phyloP scores from a whole-genome alignment of 257 asterid genomes.

The Solanum phureja region DNA sequence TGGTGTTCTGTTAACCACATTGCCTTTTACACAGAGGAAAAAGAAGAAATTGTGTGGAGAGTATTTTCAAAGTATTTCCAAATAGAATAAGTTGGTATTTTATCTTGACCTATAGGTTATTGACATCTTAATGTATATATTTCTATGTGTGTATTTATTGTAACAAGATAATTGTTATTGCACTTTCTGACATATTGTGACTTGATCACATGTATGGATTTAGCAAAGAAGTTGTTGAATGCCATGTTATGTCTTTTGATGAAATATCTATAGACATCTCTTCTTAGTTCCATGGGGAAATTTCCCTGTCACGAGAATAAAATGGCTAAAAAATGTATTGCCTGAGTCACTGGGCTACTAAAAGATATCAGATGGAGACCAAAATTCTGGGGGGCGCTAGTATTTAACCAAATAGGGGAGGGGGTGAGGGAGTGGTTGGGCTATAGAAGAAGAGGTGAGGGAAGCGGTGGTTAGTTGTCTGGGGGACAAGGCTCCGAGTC shows the following conservation, averaged over 20 bases:
- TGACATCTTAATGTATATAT: neutral
- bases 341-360: too few relatives aligned
- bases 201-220: constrained; percentile 71
- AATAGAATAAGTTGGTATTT: neutral
- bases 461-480: too few relatives aligned
- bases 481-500: too few relatives aligned
- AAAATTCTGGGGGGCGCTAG: too few relatives aligned
- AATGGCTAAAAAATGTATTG: too few relatives aligned
- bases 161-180: neutral
- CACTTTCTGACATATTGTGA: neutral
- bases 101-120: neutral
- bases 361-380: too few relatives aligned
- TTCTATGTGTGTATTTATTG: neutral
- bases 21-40: neutral
- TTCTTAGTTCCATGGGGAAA: neutral
- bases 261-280: neutral
- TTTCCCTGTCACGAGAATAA: neutral
- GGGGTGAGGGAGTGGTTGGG: too few relatives aligned
- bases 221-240: constrained; percentile 77
- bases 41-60: neutral
- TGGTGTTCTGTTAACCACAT: neutral
- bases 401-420: too few relatives aligned
- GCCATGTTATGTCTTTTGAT: constrained; percentile 50
- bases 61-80: neutral
- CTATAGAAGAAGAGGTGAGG: too few relatives aligned